phyloP scores from a whole-genome alignment of 1,284 basidiomycete genomes.

The Sanghuangporus weigelae region DNA sequence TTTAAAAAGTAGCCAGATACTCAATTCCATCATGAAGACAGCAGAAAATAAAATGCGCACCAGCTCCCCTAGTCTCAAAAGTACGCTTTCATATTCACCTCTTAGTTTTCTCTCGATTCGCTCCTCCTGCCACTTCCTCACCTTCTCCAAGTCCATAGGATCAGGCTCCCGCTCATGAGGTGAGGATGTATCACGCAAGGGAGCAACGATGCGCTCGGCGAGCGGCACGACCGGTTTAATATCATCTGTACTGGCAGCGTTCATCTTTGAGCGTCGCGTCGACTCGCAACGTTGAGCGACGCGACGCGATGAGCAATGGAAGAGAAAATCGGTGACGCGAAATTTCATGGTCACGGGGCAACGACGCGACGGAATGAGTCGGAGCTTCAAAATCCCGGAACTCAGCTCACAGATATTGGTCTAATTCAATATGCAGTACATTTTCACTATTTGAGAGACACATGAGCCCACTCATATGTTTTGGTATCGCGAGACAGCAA shows the following conservation, averaged over 20 bases:
- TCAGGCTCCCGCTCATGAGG: conserved; percentile 52
- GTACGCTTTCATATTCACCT: conserved; percentile 75
- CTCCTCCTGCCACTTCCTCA: conserved; percentile 64
- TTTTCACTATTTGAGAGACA: no score
- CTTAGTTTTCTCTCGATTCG: conserved; percentile 60
- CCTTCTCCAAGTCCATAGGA: conserved; percentile 40
- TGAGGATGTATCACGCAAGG: conserved; percentile 46
- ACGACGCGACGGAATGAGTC: no score
- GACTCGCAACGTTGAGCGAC: no score
- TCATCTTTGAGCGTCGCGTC: no score
- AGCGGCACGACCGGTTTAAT: conserved; percentile 19
- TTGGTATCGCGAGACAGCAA: no score
- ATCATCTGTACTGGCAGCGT: conserved; percentile 1
- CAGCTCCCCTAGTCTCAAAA: conserved; percentile 63
- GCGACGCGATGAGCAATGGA: no score
- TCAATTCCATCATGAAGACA: not conserved
- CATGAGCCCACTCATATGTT: no score
- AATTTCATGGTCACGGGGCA: no score
- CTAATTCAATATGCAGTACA: no score
- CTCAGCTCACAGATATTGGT: no score
- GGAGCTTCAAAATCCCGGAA: no score
- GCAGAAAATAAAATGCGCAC: conserved; percentile 38
- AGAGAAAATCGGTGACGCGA: no score
- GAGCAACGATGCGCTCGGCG: conserved; percentile 36
- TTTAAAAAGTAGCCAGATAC: not conserved